A percentile compares a stretch with the other conserved stretches of the same genome.
Conservation (phyloP, 2,329 filamentous ascomycete species). For the Colletotrichum gigasporum region DNA sequence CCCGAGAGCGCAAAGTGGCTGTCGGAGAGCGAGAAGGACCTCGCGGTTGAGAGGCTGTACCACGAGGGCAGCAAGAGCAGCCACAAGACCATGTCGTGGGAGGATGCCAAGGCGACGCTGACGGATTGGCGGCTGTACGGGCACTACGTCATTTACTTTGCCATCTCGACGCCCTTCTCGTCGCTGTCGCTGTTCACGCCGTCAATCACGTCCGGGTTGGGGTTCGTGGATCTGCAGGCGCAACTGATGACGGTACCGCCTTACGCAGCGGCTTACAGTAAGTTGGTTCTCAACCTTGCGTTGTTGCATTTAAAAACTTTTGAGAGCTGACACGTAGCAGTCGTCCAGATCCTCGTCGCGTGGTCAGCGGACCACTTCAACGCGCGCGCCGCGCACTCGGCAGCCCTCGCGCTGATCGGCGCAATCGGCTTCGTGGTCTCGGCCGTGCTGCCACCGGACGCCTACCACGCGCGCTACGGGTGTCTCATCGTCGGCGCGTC, state of each 20-base stretch:
- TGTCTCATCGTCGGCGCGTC: slow-evolving; percentile 74
- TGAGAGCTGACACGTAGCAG: slow-evolving; percentile 36
- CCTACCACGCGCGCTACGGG: slow-evolving; percentile 71
- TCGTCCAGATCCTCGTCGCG: slow-evolving; percentile 53
- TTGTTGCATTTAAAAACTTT: not conserved
- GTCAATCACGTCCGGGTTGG: slow-evolving; percentile 65
- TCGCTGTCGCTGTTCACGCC: slow-evolving; percentile 71
- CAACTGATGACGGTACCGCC: slow-evolving; percentile 75
- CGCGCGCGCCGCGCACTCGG: slow-evolving; percentile 56
- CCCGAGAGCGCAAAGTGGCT: slow-evolving; percentile 51
- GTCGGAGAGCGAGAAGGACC: slow-evolving; percentile 52
- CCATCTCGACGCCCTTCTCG: slow-evolving; percentile 64
- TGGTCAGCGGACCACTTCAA: slow-evolving; percentile 73
- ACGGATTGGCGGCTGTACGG: slow-evolving; percentile 76
- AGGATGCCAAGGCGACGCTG: slow-evolving; percentile 74
- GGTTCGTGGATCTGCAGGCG: slow-evolving; percentile 60
- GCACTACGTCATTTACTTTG: slow-evolving; percentile 61
- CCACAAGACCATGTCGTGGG: slow-evolving; percentile 70
- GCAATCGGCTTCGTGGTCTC: slow-evolving; percentile 67
- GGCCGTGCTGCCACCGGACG: slow-evolving; percentile 63
- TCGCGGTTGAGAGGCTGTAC: slow-evolving; percentile 57
- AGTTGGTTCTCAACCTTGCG: slow-evolving; percentile 29
- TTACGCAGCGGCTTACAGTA: slow-evolving; percentile 68
- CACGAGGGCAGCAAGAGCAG: slow-evolving; percentile 62
- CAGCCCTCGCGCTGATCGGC: slow-evolving; percentile 45